phyloP scores from a whole-genome alignment of 306 rosid species.

The Castanea crenata region DNA sequence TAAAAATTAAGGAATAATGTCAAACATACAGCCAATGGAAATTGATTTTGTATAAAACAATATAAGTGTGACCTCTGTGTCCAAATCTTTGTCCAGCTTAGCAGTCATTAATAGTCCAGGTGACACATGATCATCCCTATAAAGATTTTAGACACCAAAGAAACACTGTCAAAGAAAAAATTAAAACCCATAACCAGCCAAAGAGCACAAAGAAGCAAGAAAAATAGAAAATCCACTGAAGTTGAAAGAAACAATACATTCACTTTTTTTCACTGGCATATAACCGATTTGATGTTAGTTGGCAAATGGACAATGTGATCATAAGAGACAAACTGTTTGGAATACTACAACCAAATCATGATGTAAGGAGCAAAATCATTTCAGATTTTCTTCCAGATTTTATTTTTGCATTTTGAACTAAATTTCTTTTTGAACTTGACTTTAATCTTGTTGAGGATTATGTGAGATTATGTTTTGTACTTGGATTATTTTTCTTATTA shows the following conservation, averaged over 20 bases:
- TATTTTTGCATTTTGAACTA: too few relatives aligned
- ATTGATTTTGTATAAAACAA: slow-evolving; percentile 8
- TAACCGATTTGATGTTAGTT: neutral
- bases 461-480: too few relatives aligned
- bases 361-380: too few relatives aligned
- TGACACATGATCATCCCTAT: slow-evolving; percentile 50
- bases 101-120: slow-evolving; percentile 37
- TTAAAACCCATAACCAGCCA: slow-evolving; percentile 5
- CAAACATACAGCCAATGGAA: slow-evolving; percentile 18
- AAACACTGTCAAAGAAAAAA: slow-evolving; percentile 19
- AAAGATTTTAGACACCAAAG: slow-evolving; percentile 22
- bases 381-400: too few relatives aligned
- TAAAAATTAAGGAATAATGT: slow-evolving; percentile 21
- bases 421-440: too few relatives aligned
- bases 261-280: neutral
- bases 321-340: neutral
- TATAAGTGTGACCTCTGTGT: slow-evolving; percentile 53
- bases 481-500: too few relatives aligned
- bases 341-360: neutral
- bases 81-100: slow-evolving; percentile 30
- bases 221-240: neutral
- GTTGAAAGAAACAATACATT: neutral
- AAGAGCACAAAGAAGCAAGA: slow-evolving; percentile 7
- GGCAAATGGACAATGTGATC: neutral
- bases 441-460: too few relatives aligned